Conservation (phyloP, 352 stramenopile genomes). For the Elongisporangium prolatum region DNA sequence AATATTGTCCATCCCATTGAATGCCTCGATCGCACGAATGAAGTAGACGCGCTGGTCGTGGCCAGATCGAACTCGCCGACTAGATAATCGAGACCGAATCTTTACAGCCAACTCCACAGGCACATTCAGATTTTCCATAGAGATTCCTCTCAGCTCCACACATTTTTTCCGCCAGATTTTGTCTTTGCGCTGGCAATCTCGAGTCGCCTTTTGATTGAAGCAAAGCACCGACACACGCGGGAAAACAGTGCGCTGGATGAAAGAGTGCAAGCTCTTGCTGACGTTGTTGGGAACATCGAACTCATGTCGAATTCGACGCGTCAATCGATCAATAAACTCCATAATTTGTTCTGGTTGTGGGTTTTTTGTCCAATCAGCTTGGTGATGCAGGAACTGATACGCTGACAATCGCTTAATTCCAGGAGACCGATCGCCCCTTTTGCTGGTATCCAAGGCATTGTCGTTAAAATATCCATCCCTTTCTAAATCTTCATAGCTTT, state of each 20-base stretch:
- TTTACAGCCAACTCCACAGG: conserved; percentile 47
- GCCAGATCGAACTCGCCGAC: conserved; percentile 28
- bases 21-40: conserved; percentile 69
- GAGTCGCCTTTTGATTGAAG: conserved; percentile 60
- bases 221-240: conserved; percentile 67
- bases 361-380: conserved; percentile 53
- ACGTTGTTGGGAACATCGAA: conserved; percentile 70
- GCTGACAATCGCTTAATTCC: not conserved
- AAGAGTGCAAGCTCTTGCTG: conserved; percentile 72
- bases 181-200: conserved; percentile 79
- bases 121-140: conserved; percentile 65
- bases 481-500: conserved; percentile 58
- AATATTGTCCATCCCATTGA: conserved; percentile 72
- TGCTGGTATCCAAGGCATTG: conserved; percentile 5
- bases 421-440: not conserved
- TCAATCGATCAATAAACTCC: conserved; percentile 71
- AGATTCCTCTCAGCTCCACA: conserved; percentile 47
- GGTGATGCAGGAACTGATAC: conserved; percentile 4
- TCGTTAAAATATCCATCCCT: conserved; percentile 13
- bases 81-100: conserved; percentile 49
- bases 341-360: conserved; percentile 70
- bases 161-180: conserved; percentile 81
- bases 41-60: conserved; percentile 36
- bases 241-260: conserved; percentile 77
- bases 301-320: conserved; percentile 58